phyloP scores from a whole-genome alignment of 2,329 filamentous ascomycete species.

The Colletotrichum higginsianum region DNA sequence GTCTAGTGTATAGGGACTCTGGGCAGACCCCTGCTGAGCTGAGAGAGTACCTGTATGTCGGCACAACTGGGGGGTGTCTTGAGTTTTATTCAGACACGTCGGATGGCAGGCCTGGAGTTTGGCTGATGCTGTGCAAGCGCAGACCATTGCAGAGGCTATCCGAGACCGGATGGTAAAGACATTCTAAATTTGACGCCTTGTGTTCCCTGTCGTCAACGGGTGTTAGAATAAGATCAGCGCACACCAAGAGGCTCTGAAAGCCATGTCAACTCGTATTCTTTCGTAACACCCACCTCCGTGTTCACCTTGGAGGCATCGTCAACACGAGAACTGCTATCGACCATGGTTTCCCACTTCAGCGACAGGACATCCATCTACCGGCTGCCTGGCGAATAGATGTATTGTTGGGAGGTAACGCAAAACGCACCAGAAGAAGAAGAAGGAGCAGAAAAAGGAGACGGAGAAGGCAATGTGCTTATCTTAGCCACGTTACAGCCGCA shows the following conservation, averaged over 20 bases:
- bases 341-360: not conserved
- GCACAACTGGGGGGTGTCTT: not conserved
- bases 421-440: not conserved
- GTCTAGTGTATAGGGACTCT: constrained; percentile 6
- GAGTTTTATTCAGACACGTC: not conserved
- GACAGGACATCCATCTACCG: not conserved
- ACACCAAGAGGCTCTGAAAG: not conserved
- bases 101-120: constrained; percentile 7
- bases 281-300: not conserved
- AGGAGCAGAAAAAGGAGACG: not conserved
- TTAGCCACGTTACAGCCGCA: constrained; percentile 33
- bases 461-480: constrained; percentile 23
- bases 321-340: not conserved
- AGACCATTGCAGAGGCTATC: not conserved
- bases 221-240: constrained; percentile 27
- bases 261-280: constrained; percentile 6
- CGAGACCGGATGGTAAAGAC: constrained; percentile 7
- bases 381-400: not conserved
- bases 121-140: not conserved
- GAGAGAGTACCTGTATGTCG: constrained; percentile 7
- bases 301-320: not conserved
- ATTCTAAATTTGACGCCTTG: not conserved
- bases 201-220: constrained; percentile 12
- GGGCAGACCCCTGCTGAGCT: constrained; percentile 21
- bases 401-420: not conserved